Conservation (phyloP, 768 basidiomycete species). For the Boletus subparvulus region DNA sequence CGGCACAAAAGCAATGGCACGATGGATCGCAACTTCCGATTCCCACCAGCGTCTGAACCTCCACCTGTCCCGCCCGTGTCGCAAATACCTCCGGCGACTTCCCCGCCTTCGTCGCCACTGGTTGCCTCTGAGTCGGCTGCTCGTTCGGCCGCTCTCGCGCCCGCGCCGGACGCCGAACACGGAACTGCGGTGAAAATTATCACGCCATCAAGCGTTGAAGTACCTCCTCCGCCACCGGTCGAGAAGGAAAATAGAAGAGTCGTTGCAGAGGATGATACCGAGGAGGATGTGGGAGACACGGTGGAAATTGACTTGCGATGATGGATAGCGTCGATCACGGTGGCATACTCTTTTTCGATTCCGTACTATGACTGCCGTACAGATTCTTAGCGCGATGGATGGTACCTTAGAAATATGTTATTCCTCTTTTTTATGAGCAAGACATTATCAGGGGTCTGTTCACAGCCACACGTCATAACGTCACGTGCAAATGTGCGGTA, state of each 20-base stretch:
- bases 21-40: slow-evolving; percentile 77
- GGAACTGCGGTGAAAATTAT: slow-evolving; percentile 36
- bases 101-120: slow-evolving; percentile 29
- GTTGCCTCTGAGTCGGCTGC: slow-evolving; percentile 24
- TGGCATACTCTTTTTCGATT: background rate
- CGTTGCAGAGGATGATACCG: slow-evolving; percentile 52
- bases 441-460: background rate
- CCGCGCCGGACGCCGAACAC: slow-evolving; percentile 8
- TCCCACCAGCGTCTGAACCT: slow-evolving; percentile 43
- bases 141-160: background rate
- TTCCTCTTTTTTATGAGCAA: background rate
- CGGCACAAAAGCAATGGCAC: slow-evolving; percentile 59
- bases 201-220: slow-evolving; percentile 66
- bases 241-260: slow-evolving; percentile 61
- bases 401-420: slow-evolving; percentile 13
- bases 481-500: slow-evolving; percentile 13
- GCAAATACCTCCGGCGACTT: slow-evolving; percentile 25
- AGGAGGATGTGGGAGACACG: slow-evolving; percentile 78
- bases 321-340: slow-evolving; percentile 9
- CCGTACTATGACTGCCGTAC: background rate
- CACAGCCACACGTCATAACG: slow-evolving; percentile 7
- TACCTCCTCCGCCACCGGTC: slow-evolving; percentile 76
- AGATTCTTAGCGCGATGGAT: background rate
- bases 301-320: slow-evolving; percentile 64
- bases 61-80: slow-evolving; percentile 8